Base-by-base conservation (phyloP, 805 yeast species). In the Jamesozyma piceae region DNA sequence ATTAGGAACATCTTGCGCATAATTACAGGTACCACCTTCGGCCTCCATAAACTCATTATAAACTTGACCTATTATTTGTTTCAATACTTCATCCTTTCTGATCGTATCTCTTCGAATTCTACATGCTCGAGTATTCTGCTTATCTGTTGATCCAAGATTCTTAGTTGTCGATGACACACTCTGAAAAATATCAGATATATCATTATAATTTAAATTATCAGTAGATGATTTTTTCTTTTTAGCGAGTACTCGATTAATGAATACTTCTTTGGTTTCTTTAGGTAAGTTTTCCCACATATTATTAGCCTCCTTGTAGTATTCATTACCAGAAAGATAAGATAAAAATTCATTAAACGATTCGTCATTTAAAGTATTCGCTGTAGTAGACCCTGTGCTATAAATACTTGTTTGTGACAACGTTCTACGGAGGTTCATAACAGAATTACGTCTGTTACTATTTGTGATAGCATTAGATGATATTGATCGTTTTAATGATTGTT, bases 391-490 rank as follows among this genome's bases (percentile, higher is more conserved):
- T 2, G 45, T 43, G 37, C 49, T 47, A 34, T 47, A 49, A 18
- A 38, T 27, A 45, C 52, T 49, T 29, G 50, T 43, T 31, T 46
- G 50, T 2, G 52, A 49, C 9, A 43, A 17, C 2, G 45, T 38
- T 35, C 48, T 35, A n/a, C 40, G 48, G 10, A 49, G 24, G 20
- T 37, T 44, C 6, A 24, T 31, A 2, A 41, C 14, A 3, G 52
- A 49, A 9, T 22, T 33, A 14, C 42, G 35, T 15, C 33, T 42
- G 18, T 33, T 42, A 2, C 35, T 26, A 19, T 30, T 39, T 29
- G 41, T 48, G 10, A 47, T 38, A 1, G 52, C 52, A 43, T 44
- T 49, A 5, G 41, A 28, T 8, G 52, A 49, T 18, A 47, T 44
- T 3, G 52, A 49, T 24, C 52, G 27, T 17, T 49, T 47, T 15